phyloP scores from a whole-genome alignment of 305 asterid genomes.

The Solanum aculeatissimum region DNA sequence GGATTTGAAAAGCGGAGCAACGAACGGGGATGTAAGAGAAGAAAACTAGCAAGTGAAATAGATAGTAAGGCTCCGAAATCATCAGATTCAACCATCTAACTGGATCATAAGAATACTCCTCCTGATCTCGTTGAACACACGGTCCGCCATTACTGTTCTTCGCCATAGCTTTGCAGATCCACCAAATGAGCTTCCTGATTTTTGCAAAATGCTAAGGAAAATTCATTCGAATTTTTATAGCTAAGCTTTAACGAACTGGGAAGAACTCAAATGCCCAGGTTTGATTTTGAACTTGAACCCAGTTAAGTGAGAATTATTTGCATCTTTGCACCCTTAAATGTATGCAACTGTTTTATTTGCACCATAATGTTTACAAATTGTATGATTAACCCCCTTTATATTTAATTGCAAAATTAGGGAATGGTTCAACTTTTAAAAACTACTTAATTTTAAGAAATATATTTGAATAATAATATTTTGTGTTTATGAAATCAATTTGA shows the following conservation, averaged over 20 bases:
- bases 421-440: background rate
- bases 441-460: too few species aligned
- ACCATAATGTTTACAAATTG: background rate
- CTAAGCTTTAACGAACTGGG: background rate
- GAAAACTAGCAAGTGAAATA: constrained; percentile 51
- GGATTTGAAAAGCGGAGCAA: constrained; percentile 40
- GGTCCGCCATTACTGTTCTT: background rate
- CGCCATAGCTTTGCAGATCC: constrained; percentile 15
- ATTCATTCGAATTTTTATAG: background rate
- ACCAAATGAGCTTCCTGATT: background rate
- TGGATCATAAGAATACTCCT: constrained; percentile 12
- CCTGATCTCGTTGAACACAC: background rate
- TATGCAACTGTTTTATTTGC: background rate
- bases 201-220: background rate
- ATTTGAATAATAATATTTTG: background rate
- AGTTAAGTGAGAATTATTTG: background rate
- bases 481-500: background rate
- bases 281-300: background rate
- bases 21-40: constrained; percentile 76
- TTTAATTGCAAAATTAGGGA: background rate
- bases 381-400: background rate
- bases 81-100: constrained; percentile 36
- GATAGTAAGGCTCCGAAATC: constrained; percentile 61
- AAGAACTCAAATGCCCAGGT: background rate
- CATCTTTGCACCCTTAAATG: background rate